These are phyloP conservation scores for Aureobasidium lini DNA, from an alignment of 2,329 filamentous ascomycete genomes.

Conservation along the genomic window DNA sequence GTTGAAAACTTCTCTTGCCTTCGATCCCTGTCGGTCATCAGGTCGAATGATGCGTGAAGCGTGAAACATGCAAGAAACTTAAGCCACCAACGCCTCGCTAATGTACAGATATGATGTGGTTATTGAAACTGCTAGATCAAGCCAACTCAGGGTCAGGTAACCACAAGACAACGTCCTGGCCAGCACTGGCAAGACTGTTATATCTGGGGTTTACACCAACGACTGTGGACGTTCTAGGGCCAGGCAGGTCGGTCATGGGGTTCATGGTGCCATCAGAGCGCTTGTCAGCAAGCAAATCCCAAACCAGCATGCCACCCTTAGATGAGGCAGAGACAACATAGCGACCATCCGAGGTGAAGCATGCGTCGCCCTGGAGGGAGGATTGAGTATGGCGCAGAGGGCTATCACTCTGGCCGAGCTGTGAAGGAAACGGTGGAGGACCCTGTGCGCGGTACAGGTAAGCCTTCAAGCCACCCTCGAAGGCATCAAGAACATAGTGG, in stretches of 20 bases:
- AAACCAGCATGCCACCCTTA: constrained; percentile 67
- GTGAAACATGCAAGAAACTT: neutral
- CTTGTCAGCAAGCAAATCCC: constrained; percentile 60
- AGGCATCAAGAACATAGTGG: constrained; percentile 91
- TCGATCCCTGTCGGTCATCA: neutral
- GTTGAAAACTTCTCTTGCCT: neutral
- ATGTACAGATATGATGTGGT: neutral
- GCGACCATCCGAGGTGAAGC: constrained; percentile 81
- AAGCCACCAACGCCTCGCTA: constrained; percentile 13
- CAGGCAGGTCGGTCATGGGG: constrained; percentile 57
- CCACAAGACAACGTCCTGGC: constrained; percentile 60
- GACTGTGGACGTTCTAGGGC: constrained; percentile 59
- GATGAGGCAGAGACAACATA: constrained; percentile 77
- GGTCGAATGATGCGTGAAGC: neutral
- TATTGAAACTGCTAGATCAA: neutral
- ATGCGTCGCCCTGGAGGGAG: constrained; percentile 61
- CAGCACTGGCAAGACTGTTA: constrained; percentile 85
- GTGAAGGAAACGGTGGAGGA: constrained; percentile 14
- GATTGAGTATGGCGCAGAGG: constrained; percentile 14
- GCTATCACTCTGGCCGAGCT: constrained; percentile 13
- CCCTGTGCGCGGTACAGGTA: constrained; percentile 27
- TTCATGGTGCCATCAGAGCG: constrained; percentile 54
- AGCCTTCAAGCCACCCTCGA: constrained; percentile 60
- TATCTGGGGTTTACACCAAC: constrained; percentile 84
- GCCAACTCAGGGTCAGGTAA: constrained; percentile 36